Percentiles rank a stretch among this genome's conserved stretches.
These are phyloP conservation scores for Chlorella sp. DNA, from an alignment of 139 green algal species.

Conservation along the genomic window DNA sequence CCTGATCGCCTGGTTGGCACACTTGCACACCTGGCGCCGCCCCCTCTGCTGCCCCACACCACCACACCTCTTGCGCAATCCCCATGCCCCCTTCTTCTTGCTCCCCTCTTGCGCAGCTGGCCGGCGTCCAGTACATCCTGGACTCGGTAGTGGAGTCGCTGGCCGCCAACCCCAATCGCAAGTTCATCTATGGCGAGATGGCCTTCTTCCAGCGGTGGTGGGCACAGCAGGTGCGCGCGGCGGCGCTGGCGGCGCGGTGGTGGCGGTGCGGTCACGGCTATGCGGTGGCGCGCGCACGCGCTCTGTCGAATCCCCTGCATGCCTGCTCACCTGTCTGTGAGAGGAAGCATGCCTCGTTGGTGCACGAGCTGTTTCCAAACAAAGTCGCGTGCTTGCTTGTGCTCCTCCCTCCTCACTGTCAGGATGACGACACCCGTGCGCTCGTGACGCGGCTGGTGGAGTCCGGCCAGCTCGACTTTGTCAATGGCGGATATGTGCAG, in stretches of 20 bases:
- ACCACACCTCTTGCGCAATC: neutral
- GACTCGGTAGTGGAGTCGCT: conserved; percentile 76
- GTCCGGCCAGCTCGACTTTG: conserved; percentile 69
- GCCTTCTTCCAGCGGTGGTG: conserved; percentile 90
- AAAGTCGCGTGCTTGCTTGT: too few relatives aligned
- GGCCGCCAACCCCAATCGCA: conserved; percentile 59
- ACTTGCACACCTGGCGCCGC: too few relatives aligned
- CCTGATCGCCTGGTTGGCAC: too few relatives aligned
- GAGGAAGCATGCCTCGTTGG: too few relatives aligned
- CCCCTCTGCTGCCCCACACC: neutral
- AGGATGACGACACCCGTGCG: conserved; percentile 30
- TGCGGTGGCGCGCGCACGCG: too few relatives aligned
- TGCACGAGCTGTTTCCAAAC: too few relatives aligned
- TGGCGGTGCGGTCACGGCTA: too few relatives aligned
- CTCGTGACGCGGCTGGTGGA: conserved; percentile 59
- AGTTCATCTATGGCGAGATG: conserved; percentile 84
- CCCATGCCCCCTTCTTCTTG: neutral
- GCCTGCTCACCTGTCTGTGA: too few relatives aligned
- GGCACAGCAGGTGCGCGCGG: too few relatives aligned
- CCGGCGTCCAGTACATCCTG: conserved; percentile 82
- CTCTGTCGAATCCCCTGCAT: too few relatives aligned
- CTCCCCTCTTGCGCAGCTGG: conserved; percentile 53
- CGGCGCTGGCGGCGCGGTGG: too few relatives aligned
- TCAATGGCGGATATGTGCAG: conserved; percentile 83
- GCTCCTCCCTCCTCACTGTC: too few relatives aligned